Percentiles rank a stretch among this genome's conserved stretches.
phyloP scores from a whole-genome alignment of 1,139 yeast genomes.

The Blastobotrys apis region DNA sequence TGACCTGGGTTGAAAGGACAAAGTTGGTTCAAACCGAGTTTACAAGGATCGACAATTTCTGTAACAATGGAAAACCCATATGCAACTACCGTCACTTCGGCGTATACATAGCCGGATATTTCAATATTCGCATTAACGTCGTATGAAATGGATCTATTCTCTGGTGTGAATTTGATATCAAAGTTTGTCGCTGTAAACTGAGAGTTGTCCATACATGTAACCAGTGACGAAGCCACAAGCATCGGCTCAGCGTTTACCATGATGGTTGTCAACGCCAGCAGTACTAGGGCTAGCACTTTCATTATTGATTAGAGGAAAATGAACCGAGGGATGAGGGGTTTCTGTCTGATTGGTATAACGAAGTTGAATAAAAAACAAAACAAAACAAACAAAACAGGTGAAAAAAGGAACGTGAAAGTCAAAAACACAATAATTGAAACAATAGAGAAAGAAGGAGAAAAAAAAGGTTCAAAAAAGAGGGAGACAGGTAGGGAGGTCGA shows the following conservation, averaged over 20 bases:
- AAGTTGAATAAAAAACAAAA: neutral
- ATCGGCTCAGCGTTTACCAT: constrained; percentile 13
- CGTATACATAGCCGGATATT: constrained; percentile 68
- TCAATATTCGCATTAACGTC: constrained; percentile 76
- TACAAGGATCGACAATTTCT: constrained; percentile 62
- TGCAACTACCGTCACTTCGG: constrained; percentile 64
- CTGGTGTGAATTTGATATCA: constrained; percentile 69
- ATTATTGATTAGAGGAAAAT: too few species aligned
- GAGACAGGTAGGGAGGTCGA: neutral
- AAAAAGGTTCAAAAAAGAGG: neutral
- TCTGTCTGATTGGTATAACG: too few species aligned
- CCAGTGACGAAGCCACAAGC: constrained; percentile 47
- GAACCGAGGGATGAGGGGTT: too few species aligned
- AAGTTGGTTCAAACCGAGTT: constrained; percentile 43
- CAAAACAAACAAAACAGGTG: neutral
- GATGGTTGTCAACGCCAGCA: neutral
- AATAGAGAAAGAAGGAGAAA: neutral
- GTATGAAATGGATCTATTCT: constrained; percentile 57
- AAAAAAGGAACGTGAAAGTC: neutral
- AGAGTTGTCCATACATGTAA: constrained; percentile 92
- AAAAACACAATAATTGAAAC: too few species aligned
- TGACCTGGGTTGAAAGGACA: constrained; percentile 90
- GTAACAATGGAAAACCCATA: constrained; percentile 72
- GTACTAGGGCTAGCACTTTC: neutral
- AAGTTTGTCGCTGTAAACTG: constrained; percentile 78